Evolutionary conservation across 139 green algal genomes (phyloP).

Genomic region (Spirogloea muscicola): DNA sequence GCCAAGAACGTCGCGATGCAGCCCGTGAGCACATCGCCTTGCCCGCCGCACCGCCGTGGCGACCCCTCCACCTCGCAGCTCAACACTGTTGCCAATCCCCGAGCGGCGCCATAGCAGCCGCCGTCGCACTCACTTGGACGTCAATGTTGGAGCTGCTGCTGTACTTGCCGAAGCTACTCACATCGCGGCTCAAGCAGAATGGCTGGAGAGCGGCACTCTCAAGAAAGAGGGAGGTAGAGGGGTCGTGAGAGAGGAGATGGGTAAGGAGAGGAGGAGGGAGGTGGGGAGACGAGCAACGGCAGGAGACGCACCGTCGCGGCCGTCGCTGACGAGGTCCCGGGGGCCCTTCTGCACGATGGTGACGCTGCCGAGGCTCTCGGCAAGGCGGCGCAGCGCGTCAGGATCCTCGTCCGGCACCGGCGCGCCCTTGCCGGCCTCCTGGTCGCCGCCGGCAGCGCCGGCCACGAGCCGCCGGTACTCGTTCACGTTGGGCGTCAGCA

Average conservation of each 20-base stretch:
- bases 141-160: too few relatives aligned
- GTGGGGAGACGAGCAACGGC: too few relatives aligned
- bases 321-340: conserved; percentile 40
- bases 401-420: background rate
- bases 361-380: conserved; percentile 29
- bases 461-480: conserved; percentile 21
- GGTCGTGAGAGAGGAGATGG: too few relatives aligned
- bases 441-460: background rate
- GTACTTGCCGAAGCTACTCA: too few relatives aligned
- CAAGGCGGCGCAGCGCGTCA: background rate
- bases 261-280: background rate
- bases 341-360: conserved; percentile 46
- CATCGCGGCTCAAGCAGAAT: too few relatives aligned
- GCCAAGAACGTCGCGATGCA: conserved; percentile 41
- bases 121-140: too few relatives aligned
- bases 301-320: conserved; percentile 28
- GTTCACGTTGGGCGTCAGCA: conserved; percentile 45
- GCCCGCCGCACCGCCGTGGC: conserved; percentile 41
- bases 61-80: conserved; percentile 27
- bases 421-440: background rate
- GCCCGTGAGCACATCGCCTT: conserved; percentile 44
- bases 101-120: too few relatives aligned
- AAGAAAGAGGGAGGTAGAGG: too few relatives aligned
- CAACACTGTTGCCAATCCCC: conserved; percentile 26
- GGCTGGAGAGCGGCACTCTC: too few relatives aligned